Conservation (phyloP, 2,329 filamentous ascomycete species). For the Aureobasidium musti region DNA sequence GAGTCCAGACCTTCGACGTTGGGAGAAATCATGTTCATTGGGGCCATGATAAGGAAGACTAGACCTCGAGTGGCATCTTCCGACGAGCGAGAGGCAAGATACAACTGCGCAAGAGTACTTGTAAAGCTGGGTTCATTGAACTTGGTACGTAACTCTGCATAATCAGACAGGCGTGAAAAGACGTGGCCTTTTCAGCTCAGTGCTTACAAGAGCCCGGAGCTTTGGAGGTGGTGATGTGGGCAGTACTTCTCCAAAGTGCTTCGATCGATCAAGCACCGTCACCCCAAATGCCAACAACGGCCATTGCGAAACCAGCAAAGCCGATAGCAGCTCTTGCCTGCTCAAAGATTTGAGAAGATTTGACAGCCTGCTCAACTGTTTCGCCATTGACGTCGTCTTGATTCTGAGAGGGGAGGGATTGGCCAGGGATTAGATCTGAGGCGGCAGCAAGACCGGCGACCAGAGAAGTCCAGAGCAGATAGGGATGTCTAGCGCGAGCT, state of each 20-base stretch:
- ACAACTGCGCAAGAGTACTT: neutral
- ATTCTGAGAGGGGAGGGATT: slow-evolving; percentile 42
- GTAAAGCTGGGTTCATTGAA: neutral
- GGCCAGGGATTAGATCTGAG: slow-evolving; percentile 27
- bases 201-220: neutral
- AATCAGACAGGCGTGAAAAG: neutral
- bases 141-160: neutral
- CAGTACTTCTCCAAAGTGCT: neutral
- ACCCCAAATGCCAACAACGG: slow-evolving; percentile 53
- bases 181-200: neutral
- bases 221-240: neutral
- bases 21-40: neutral
- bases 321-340: slow-evolving; percentile 46
- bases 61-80: neutral
- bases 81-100: neutral
- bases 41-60: neutral
- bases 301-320: slow-evolving; percentile 51
- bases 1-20: neutral
- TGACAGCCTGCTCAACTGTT: slow-evolving; percentile 50
- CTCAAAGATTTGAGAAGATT: slow-evolving; percentile 48
- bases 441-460: slow-evolving; percentile 25
- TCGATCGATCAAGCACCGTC: slow-evolving; percentile 42
- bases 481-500: slow-evolving; percentile 75
- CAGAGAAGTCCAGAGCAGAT: slow-evolving; percentile 81
- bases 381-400: slow-evolving; percentile 52